Conservation (phyloP, 164 flowering plant genomes). For the Vitis vinifera region DNA sequence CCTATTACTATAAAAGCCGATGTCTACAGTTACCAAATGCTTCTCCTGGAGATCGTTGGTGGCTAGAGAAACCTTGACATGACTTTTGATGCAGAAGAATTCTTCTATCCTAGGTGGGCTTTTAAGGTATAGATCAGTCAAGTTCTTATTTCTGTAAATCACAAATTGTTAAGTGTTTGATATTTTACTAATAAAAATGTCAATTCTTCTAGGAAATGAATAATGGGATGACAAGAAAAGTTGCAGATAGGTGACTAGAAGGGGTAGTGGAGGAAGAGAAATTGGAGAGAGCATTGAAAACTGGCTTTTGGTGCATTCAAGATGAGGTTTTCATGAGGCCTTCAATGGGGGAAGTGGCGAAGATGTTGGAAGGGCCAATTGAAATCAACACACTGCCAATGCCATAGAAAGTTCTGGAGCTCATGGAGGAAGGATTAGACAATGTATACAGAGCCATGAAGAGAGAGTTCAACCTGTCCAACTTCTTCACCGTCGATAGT, state of each 20-base stretch:
- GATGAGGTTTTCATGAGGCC: conserved; percentile 80
- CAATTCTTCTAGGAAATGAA: conserved; percentile 56
- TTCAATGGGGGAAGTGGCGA: conserved; percentile 90
- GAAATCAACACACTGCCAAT: conserved; percentile 68
- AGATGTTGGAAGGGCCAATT: conserved; percentile 86
- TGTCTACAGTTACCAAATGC: too few species aligned
- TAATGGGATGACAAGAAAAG: conserved; percentile 52
- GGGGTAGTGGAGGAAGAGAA: conserved; percentile 70
- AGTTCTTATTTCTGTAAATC: background rate
- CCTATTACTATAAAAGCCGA: too few species aligned
- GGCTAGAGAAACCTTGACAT: too few species aligned
- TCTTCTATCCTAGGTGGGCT: too few species aligned
- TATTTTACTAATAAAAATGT: background rate
- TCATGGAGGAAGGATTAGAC: conserved; percentile 78
- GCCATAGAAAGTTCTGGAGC: conserved; percentile 79
- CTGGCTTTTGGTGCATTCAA: conserved; percentile 94
- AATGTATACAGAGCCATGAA: conserved; percentile 86
- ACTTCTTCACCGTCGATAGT: conserved; percentile 42
- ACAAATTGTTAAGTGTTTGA: too few species aligned
- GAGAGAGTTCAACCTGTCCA: conserved; percentile 46
- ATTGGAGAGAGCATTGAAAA: conserved; percentile 58
- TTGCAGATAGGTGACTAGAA: conserved; percentile 53
- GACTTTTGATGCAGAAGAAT: too few species aligned
- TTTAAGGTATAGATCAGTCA: conserved; percentile 51
- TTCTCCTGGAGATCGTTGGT: too few species aligned